These are phyloP conservation scores for Penicillium sp. DNA, from an alignment of 2,329 filamentous ascomycete species.

Conservation along the genomic window DNA sequence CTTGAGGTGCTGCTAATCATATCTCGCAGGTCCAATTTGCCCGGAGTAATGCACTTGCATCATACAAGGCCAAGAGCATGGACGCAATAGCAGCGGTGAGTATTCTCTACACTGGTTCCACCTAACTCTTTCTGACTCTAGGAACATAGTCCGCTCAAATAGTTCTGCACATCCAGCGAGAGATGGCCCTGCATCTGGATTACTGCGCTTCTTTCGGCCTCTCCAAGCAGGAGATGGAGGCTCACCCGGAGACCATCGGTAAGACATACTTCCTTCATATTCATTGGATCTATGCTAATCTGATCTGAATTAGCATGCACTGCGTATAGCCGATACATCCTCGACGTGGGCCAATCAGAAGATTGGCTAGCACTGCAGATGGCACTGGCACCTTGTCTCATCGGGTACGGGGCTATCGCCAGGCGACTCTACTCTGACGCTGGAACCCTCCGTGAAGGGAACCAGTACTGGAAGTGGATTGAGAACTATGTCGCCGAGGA, in stretches of 20 bases:
- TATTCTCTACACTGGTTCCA: not conserved
- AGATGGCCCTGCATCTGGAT: slow-evolving; percentile 73
- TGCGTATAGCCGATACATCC: slow-evolving; percentile 78
- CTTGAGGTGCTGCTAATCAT: slow-evolving; percentile 2
- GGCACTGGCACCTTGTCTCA: slow-evolving; percentile 75
- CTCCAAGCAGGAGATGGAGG: slow-evolving; percentile 65
- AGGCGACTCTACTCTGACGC: slow-evolving; percentile 62
- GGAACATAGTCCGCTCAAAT: slow-evolving; percentile 59
- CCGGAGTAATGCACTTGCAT: slow-evolving; percentile 75
- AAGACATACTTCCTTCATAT: slow-evolving; percentile 12
- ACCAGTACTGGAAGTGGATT: slow-evolving; percentile 86
- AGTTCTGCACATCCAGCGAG: slow-evolving; percentile 69
- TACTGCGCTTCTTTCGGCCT: slow-evolving; percentile 83
- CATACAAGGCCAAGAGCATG: slow-evolving; percentile 75
- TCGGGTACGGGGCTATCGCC: slow-evolving; percentile 83
- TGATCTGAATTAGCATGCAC: slow-evolving; percentile 57
- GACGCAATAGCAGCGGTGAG: slow-evolving; percentile 66
- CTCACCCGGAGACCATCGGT: slow-evolving; percentile 70
- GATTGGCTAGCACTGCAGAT: slow-evolving; percentile 86
- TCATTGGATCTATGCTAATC: slow-evolving; percentile 1
- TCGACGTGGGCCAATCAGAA: slow-evolving; percentile 81
- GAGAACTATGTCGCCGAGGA: slow-evolving; percentile 80
- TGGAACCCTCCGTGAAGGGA: slow-evolving; percentile 58
- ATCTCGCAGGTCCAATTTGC: slow-evolving; percentile 70
- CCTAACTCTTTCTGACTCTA: not conserved